Percentiles rank a stretch among this genome's conserved stretches.
phyloP scores from a whole-genome alignment of 495 filamentous ascomycete species.

The Margaritispora aquatica region DNA sequence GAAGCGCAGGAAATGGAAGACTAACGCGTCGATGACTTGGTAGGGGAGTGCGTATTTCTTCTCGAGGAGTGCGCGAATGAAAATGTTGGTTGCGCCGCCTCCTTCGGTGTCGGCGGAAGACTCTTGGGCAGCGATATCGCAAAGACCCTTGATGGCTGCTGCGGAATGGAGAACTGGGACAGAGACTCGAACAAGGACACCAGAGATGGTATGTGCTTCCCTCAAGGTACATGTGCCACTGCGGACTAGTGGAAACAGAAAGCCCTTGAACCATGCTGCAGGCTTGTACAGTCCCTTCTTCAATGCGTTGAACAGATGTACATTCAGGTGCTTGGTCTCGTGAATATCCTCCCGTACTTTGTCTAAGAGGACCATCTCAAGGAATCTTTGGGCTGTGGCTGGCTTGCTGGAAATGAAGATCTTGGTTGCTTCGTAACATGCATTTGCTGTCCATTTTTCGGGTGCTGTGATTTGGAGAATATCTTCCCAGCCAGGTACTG shows the following conservation, averaged over 20 bases:
- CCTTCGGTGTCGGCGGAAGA: conserved; percentile 64
- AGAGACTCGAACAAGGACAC: conserved; percentile 70
- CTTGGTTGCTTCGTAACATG: conserved; percentile 76
- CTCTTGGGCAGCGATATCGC: conserved; percentile 88
- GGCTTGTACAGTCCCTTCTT: conserved; percentile 96
- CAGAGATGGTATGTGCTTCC: conserved; percentile 86
- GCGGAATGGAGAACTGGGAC: conserved; percentile 89
- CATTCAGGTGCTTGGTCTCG: conserved; percentile 86
- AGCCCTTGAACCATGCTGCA: conserved; percentile 92
- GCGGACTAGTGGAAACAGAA: conserved; percentile 82
- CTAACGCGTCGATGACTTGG: conserved; percentile 88
- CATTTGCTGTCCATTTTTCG: conserved; percentile 82
- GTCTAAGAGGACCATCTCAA: conserved; percentile 75
- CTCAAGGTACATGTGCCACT: conserved; percentile 70
- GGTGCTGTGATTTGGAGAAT: conserved; percentile 77
- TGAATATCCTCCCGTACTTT: conserved; percentile 82
- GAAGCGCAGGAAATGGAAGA: conserved; percentile 95
- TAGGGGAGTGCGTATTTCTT: conserved; percentile 96
- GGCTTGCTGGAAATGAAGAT: conserved; percentile 84
- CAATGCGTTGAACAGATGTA: conserved; percentile 87
- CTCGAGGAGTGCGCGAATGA: conserved; percentile 86
- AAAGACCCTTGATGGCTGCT: conserved; percentile 81
- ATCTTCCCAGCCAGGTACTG: conserved; percentile 83
- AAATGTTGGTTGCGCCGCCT: conserved; percentile 79
- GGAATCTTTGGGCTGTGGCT: conserved; percentile 67